These are phyloP conservation scores for Fusarium beomiforme DNA, from an alignment of 2,329 filamentous ascomycete species.

Conservation along the genomic window DNA sequence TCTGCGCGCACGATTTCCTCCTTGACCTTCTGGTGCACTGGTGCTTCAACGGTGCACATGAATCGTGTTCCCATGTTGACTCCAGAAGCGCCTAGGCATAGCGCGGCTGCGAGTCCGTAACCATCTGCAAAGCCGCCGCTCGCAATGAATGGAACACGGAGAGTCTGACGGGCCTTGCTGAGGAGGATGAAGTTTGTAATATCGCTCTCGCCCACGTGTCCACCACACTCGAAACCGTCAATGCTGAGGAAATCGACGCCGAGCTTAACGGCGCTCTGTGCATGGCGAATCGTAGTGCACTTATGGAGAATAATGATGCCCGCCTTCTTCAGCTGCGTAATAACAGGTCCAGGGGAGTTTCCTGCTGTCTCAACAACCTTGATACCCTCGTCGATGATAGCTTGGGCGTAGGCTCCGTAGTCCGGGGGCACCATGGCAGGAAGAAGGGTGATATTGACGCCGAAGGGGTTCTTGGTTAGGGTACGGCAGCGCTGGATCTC, in stretches of 20 bases:
- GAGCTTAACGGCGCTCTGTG: slow-evolving; percentile 88
- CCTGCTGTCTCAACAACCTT: slow-evolving; percentile 92
- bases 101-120: slow-evolving; percentile 88
- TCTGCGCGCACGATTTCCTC: slow-evolving; percentile 86
- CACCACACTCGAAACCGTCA: slow-evolving; percentile 97
- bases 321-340: slow-evolving; percentile 84
- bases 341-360: slow-evolving; percentile 88
- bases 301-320: slow-evolving; percentile 90
- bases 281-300: slow-evolving; percentile 95
- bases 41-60: slow-evolving; percentile 94
- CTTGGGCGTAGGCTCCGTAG: slow-evolving; percentile 90
- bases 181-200: slow-evolving; percentile 93
- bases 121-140: slow-evolving; percentile 96
- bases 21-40: slow-evolving; percentile 94
- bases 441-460: slow-evolving; percentile 93
- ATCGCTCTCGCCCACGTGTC: slow-evolving; percentile 85
- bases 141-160: slow-evolving; percentile 91
- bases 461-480: slow-evolving; percentile 85
- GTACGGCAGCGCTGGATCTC: slow-evolving; percentile 89
- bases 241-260: slow-evolving; percentile 97
- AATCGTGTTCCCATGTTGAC: slow-evolving; percentile 99
- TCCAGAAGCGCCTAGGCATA: slow-evolving; percentile 89
- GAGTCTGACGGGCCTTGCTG: slow-evolving; percentile 82
- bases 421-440: slow-evolving; percentile 90
- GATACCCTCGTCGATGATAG: slow-evolving; percentile 92